Percentiles rank a stretch among this genome's conserved stretches.
Evolutionary conservation across 2,329 filamentous ascomycete genomes (phyloP).

Genomic region (Penicillium sp.): DNA sequence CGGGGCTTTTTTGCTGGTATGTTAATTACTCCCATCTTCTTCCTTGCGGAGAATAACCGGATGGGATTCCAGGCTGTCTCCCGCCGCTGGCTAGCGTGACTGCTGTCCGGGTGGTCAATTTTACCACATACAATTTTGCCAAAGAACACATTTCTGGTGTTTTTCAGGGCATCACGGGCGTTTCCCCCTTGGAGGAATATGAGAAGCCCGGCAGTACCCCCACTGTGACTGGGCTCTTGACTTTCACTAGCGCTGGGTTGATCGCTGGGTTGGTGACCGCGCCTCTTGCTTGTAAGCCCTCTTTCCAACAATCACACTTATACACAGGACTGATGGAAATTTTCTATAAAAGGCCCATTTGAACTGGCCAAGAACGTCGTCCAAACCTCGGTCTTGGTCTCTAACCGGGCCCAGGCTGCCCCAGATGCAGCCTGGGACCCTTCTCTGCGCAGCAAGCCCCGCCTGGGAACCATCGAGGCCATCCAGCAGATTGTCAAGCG

Average conservation of each 20-base stretch:
- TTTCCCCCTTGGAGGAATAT: conserved; percentile 41
- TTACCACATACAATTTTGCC: conserved; percentile 46
- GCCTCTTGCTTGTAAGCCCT: conserved; percentile 44
- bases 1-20: conserved; percentile 49
- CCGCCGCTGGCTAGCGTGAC: conserved; percentile 48
- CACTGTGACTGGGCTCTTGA: conserved; percentile 41
- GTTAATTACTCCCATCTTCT: conserved; percentile 7
- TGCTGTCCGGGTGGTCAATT: conserved; percentile 45
- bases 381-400: conserved; percentile 49
- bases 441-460: conserved; percentile 37
- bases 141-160: conserved; percentile 43
- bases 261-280: conserved; percentile 43
- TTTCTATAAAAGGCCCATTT: conserved; percentile 38
- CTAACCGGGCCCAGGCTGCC: conserved; percentile 40
- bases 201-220: conserved; percentile 44
- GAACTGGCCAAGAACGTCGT: conserved; percentile 51
- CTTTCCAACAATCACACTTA: neutral
- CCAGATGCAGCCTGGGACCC: conserved; percentile 35
- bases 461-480: conserved; percentile 43
- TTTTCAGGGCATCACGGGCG: conserved; percentile 41
- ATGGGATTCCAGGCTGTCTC: conserved; percentile 37
- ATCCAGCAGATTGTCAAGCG: conserved; percentile 44
- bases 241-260: conserved; percentile 44
- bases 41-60: conserved; percentile 1
- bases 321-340: neutral